phyloP scores from a whole-genome alignment of 2,329 filamentous ascomycete genomes.

The Periconia sp. region DNA sequence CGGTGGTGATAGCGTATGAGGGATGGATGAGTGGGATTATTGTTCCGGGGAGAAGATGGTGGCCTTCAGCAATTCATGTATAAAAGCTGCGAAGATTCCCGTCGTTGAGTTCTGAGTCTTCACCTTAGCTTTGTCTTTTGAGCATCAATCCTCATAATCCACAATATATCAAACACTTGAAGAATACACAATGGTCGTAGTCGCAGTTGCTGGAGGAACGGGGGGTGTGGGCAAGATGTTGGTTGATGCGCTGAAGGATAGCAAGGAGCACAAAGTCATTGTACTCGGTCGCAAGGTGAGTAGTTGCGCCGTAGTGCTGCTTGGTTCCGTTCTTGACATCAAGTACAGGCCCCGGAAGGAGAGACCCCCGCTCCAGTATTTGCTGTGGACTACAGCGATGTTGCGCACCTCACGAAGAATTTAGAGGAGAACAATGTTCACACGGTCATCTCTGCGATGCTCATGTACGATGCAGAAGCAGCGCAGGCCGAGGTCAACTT shows the following conservation, averaged over 20 bases:
- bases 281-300: conserved; percentile 47
- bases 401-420: conserved; percentile 24
- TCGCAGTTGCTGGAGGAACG: conserved; percentile 53
- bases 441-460: conserved; percentile 50
- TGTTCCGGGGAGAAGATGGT: too few species aligned
- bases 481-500: conserved; percentile 17
- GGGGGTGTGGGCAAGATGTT: conserved; percentile 51
- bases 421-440: conserved; percentile 46
- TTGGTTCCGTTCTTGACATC: neutral
- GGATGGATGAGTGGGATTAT: too few species aligned
- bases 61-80: too few species aligned
- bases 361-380: conserved; percentile 9
- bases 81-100: too few species aligned
- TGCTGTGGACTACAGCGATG: conserved; percentile 39
- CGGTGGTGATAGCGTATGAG: too few species aligned
- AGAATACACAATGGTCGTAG: conserved; percentile 41
- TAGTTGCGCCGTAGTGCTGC: neutral
- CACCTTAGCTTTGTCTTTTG: too few species aligned
- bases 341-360: conserved; percentile 8
- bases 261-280: conserved; percentile 42
- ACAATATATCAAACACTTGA: too few species aligned
- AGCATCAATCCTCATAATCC: too few species aligned
- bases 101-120: too few species aligned
- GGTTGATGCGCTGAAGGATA: conserved; percentile 46
- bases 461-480: conserved; percentile 29